Conservation (phyloP, 202 grass and related monocot genomes). For the Digitaria exilis region DNA sequence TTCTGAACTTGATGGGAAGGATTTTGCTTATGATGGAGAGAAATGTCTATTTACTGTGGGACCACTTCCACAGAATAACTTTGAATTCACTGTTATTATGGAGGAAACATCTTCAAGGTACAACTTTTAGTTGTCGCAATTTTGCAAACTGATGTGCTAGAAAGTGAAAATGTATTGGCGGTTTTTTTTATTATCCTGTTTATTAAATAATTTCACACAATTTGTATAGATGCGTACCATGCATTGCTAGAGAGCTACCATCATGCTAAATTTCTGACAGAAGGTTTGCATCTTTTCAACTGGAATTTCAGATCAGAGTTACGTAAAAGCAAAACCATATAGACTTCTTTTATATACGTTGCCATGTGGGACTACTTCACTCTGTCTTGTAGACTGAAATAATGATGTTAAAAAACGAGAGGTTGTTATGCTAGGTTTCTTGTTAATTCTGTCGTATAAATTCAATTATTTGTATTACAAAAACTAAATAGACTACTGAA, state of each 20-base stretch:
- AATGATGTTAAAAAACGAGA: not conserved
- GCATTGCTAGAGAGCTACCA: constrained; percentile 3
- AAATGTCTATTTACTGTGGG: constrained; percentile 90
- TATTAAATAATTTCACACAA: constrained; percentile 9
- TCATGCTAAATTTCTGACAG: not conserved
- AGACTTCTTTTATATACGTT: not conserved
- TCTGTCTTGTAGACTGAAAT: not conserved
- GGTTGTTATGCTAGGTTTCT: not conserved
- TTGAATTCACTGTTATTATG: constrained; percentile 77
- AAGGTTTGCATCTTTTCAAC: not conserved
- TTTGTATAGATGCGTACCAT: constrained; percentile 23
- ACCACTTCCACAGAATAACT: constrained; percentile 80
- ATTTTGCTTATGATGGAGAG: constrained; percentile 89
- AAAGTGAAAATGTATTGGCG: constrained; percentile 3
- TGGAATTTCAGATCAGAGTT: constrained; percentile 13
- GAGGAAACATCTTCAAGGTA: constrained; percentile 79
- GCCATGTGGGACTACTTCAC: not conserved
- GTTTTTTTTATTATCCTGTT: not conserved
- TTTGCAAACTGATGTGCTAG: constrained; percentile 3
- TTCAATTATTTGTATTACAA: not conserved
- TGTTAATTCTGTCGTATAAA: not conserved
- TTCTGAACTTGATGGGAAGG: constrained; percentile 78
- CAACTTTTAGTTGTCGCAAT: not conserved
- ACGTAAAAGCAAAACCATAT: not conserved
- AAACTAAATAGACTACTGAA: not conserved